These are phyloP conservation scores for Kalanchoe fedtschenkoi DNA, from an alignment of 164 flowering plant species.

Conservation along the genomic window DNA sequence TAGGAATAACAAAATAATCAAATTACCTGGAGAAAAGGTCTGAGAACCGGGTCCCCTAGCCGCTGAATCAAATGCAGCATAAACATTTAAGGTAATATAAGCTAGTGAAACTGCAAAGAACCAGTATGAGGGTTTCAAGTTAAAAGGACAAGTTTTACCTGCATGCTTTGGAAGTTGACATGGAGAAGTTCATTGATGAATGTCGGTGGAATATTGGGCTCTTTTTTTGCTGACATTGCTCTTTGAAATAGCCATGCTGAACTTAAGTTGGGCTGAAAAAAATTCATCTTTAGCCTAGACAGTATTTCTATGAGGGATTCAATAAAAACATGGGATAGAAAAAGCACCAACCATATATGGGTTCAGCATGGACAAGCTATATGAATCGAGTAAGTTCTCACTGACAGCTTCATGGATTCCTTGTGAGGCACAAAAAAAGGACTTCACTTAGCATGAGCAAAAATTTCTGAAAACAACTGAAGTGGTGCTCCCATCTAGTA, in stretches of 20 bases:
- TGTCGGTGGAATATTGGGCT: conserved; percentile 51
- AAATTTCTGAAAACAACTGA: not conserved
- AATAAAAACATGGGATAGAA: not conserved
- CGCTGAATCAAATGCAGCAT: conserved; percentile 32
- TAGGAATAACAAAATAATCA: not conserved
- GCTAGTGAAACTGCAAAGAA: not conserved
- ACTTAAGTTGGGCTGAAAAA: conserved; percentile 81
- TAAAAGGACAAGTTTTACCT: conserved; percentile 29
- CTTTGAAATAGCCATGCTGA: conserved; percentile 94
- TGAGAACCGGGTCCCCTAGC: conserved; percentile 83
- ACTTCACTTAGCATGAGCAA: not conserved
- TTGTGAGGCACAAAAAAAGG: conserved; percentile 13
- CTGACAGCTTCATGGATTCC: conserved; percentile 73
- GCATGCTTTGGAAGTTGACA: conserved; percentile 73
- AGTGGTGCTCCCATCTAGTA: not conserved
- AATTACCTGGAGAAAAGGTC: conserved; percentile 94
- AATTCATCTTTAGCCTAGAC: conserved; percentile 8
- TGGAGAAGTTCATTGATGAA: conserved; percentile 81
- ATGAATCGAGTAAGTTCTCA: conserved; percentile 54
- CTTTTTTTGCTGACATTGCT: conserved; percentile 85
- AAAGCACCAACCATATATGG: conserved; percentile 79
- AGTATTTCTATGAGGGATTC: not conserved
- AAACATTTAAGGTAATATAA: not conserved
- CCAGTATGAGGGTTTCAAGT: not conserved
- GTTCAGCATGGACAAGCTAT: conserved; percentile 70